Base-by-base conservation (phyloP, 495 filamentous ascomycete species). In the Penicillium robsamsonii region DNA sequence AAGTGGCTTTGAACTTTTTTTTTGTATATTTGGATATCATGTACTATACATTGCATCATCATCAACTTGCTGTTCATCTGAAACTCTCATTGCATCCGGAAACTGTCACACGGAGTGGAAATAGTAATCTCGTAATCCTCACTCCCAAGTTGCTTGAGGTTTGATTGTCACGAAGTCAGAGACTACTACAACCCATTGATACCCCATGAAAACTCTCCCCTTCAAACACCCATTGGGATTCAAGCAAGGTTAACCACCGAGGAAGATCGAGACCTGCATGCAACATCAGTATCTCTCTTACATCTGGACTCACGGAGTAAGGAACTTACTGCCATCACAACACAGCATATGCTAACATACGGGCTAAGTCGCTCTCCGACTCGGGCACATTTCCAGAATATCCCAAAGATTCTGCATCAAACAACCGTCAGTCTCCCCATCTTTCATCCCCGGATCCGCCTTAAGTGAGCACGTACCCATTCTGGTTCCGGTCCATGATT, bases 381-480 rank as follows among this genome's bases (percentile, higher is more conserved):
- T 58, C 94, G 81, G 30, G 94, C 94, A 57, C 87, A 94, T 71
- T 97, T 97, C 94, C 94, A 98, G 74, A 98, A 96, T 46, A 94
- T 85, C 41, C 92, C 92, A 60, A 89, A 84, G 13, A 95, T 72
- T 22, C 91, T 94, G 67, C 44, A 42, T n/a, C 35, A 30, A 27
- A 2, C 1, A 27, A 15, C 7, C 7, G 18, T 63, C 44, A 63
- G 60, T 41, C 27, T 22, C 29, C 24, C 11, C 12, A 45, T 44
- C 40, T 49, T 18, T 30, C 33, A 11, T 51, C 10, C 9, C 25
- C 24, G 22, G 33, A 25, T 17, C 17, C 42, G 5, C 22, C 22
- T 5, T 9, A 48, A 24, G 27, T 33, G 35, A 58, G 49, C 44
- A 71, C 80, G 54, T 79, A 93, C 88, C 90, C 91, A 65, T 92